Base-by-base conservation (phyloP, 768 basidiomycete genomes). In the Kwoniella europaea region DNA sequence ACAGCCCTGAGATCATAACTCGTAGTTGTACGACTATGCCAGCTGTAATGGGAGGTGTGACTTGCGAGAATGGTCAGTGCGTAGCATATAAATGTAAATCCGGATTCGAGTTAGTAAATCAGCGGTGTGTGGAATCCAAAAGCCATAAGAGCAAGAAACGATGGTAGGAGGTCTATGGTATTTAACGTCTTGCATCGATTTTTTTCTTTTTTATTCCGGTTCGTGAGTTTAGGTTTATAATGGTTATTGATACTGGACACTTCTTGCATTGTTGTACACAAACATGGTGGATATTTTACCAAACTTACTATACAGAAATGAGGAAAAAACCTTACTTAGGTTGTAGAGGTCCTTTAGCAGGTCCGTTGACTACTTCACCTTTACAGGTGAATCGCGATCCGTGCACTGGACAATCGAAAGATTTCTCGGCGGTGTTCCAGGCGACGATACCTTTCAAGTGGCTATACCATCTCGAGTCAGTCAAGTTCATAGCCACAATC, bases 331-430 rank as follows among this genome's bases (percentile, higher is more conserved):
- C n/a, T 7, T 61, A 65, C 50, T 71, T 65, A 18, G 61, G 16
- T 29, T 65, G 35, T 54, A 71, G 52, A 12, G 54, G 54, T 10
- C 35, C 70, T 57, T 74, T 74, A 22, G 74, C 74, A 16, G 74
- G 74, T 27, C 74, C 74, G 56, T 71, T 74, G 53, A 74, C 53
- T 3, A 74, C 67, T 42, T 74, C 65, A 57, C 74, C 74, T 56
- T 71, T 74, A 44, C 71, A 74, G 42, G 74, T 69, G 61, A 74
- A 74, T 53, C 74, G 54, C 3, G 74, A 74, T 57, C 70, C 74
- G 54, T 74, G 74, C 24, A 74, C 71, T n/a, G 74, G 74, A 42
- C 74, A 74, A 41, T 74, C 74, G 60, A 71, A 74, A 5, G 70
- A 68, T 44, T 74, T 74, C 53, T 74, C 74, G 15, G 44, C 59